A percentile compares a stretch with the other conserved stretches of the same genome.
Evolutionary conservation across 306 rosid genomes (phyloP).

Genomic region (Vachellia pachyceras): DNA sequence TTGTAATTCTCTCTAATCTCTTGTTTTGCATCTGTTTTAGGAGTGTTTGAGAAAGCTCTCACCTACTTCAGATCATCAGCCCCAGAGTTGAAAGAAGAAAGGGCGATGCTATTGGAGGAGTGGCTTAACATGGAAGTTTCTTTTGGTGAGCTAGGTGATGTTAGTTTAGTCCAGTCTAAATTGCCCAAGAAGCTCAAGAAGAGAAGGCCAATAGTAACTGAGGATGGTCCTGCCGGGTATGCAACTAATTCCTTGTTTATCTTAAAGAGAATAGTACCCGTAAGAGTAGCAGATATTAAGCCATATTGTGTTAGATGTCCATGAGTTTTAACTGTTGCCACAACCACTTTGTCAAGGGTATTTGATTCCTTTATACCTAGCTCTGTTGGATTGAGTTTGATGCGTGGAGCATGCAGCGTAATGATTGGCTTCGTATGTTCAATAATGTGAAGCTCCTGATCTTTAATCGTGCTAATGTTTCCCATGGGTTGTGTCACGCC

Average conservation of each 20-base stretch:
- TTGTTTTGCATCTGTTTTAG: conserved; percentile 46
- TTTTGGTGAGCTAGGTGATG: conserved; percentile 81
- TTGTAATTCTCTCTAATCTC: conserved; percentile 28
- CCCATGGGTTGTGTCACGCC: too few relatives aligned
- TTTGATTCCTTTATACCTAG: neutral
- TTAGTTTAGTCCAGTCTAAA: conserved; percentile 77
- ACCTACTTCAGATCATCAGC: conserved; percentile 83
- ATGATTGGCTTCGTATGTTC: too few relatives aligned
- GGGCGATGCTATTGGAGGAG: conserved; percentile 90
- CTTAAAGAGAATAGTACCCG: neutral
- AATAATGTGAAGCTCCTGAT: too few relatives aligned
- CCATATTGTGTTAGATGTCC: neutral
- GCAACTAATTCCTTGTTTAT: conserved; percentile 32
- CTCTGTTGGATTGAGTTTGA: too few relatives aligned
- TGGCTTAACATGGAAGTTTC: conserved; percentile 84
- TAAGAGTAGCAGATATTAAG: neutral
- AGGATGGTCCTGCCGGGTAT: conserved; percentile 89
- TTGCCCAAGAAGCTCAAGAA: conserved; percentile 93
- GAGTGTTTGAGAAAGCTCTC: conserved; percentile 85
- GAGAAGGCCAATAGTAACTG: conserved; percentile 69
- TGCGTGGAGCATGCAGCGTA: too few relatives aligned
- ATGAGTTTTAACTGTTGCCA: neutral
- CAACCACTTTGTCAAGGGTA: neutral
- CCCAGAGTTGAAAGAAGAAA: conserved; percentile 91
- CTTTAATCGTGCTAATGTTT: neutral